phyloP scores from a whole-genome alignment of 495 filamentous ascomycete genomes.

The Trypethelium eluteriae region DNA sequence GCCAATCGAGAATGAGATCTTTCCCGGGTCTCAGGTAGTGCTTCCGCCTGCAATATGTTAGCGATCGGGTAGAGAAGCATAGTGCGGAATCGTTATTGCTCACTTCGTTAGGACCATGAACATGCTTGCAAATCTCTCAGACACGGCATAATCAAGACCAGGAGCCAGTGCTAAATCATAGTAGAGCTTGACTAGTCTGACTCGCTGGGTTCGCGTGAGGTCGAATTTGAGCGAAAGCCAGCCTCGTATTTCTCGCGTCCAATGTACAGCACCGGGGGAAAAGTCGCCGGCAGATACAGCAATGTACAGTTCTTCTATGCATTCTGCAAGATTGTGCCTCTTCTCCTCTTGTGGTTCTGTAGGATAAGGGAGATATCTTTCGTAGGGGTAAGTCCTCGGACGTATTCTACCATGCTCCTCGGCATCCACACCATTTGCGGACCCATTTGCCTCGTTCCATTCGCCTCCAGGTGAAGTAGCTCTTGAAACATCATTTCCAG shows the following conservation, averaged over 20 bases:
- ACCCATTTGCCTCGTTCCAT: conserved; percentile 46
- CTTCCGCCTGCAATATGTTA: conserved; percentile 62
- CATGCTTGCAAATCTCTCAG: conserved; percentile 94
- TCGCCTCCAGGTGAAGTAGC: conserved; percentile 61
- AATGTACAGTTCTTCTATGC: conserved; percentile 86
- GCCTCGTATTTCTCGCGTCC: conserved; percentile 90
- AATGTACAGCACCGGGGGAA: conserved; percentile 84
- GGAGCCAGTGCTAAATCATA: conserved; percentile 90
- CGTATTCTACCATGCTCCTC: conserved; percentile 58
- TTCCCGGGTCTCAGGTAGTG: conserved; percentile 86
- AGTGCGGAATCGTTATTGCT: conserved; percentile 29
- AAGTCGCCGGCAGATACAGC: conserved; percentile 89
- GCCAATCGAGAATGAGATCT: conserved; percentile 88
- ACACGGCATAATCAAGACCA: conserved; percentile 69
- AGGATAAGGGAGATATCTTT: conserved; percentile 75
- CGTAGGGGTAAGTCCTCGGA: conserved; percentile 88
- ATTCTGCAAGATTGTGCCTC: conserved; percentile 67
- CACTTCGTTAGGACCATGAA: conserved; percentile 89
- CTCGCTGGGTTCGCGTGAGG: conserved; percentile 70
- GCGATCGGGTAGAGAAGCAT: conserved; percentile 16
- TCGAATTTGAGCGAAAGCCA: conserved; percentile 98
- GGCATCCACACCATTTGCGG: conserved; percentile 38
- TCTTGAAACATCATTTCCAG: conserved; percentile 47
- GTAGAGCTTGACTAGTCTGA: conserved; percentile 80
- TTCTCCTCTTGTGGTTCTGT: conserved; percentile 70